Evolutionary conservation across 169 alveolate species (phyloP), one percentile per base, ranked within the genome.

Genomic region (Plasmodium chabaudi): DNA sequence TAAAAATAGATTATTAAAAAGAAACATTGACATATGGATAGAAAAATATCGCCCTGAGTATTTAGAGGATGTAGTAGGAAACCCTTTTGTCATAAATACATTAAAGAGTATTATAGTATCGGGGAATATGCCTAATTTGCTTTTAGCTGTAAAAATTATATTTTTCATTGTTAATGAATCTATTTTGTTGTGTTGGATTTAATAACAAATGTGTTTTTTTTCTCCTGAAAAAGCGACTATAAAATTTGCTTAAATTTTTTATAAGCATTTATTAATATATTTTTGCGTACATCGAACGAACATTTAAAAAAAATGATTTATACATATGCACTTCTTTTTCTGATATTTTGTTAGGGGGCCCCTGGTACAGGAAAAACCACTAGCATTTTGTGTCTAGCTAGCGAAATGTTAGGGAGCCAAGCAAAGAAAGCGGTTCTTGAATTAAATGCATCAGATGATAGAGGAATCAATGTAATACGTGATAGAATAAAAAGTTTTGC

Each of bases 291-390:
- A 34, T 34, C 42, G 1, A 34, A 34, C 7, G 42, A 34, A 34
- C 5, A 34, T 34, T 4, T 34, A 3, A 34, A 34, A 34, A 34
- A 34, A 3, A 34, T 34, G 7, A 34, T 34, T 44, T 15, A 0
- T 77, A 2, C 46, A 15, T 68, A 2, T 34, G 10, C 64, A 13
- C 13, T 12, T 2, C 13, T 42, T 63, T 17, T 46, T 64, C 42
- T 34, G 42, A 34, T 34, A 34, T 34, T n/a, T 64, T 27, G 57
- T 84, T 77, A 94, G 97, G 99, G 99, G 1, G 99, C 99, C 9
- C 99, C 99, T 1, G 99, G 99, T 34, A 98, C 99, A 12, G 99
- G 99, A 27, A 99, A 99, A 93, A 99, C 99, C 10, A 97, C 99
- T 47, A 95, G 99, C 73, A 98, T 99, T 10, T 97, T 97, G 70